These are phyloP conservation scores for Ogataea ramenticola DNA, from an alignment of 805 yeast genomes.

Conservation along the genomic window DNA sequence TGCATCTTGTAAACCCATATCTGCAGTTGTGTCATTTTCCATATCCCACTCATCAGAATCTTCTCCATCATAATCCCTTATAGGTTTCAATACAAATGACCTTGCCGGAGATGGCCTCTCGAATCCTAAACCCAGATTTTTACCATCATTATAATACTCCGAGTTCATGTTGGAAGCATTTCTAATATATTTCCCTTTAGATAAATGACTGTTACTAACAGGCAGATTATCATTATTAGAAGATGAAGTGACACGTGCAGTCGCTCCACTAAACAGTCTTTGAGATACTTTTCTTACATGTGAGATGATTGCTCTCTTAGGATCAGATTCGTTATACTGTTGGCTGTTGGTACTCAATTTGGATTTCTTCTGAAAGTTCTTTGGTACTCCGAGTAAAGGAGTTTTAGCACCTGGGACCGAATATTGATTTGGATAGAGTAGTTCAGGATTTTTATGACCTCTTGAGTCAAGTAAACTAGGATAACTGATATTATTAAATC, in stretches of 20 bases:
- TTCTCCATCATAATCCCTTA: background rate
- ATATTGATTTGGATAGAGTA: conserved; percentile 1
- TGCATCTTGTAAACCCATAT: conserved; percentile 14
- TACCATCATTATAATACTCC: no score
- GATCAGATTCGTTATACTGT: background rate
- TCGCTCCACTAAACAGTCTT: conserved; percentile 11
- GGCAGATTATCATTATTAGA: background rate
- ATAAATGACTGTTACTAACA: background rate
- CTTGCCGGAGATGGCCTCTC: no score
- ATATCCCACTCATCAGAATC: background rate
- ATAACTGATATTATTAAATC: background rate
- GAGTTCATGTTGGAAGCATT: no score
- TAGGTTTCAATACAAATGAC: no score
- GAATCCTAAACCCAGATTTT: no score
- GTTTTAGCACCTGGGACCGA: background rate
- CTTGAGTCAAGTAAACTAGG: background rate
- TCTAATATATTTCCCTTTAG: background rate
- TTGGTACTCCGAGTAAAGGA: background rate
- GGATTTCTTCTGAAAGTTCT: background rate
- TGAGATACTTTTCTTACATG: conserved; percentile 24
- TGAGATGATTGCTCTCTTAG: conserved; percentile 14
- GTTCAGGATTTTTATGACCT: background rate
- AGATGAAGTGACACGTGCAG: background rate
- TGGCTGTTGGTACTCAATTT: background rate
- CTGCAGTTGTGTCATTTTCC: conserved; percentile 1